Evolutionary conservation across 768 basidiomycete species (phyloP), one percentile per base, ranked within the genome.

Genomic region (Pilatotrama ljubarskyi): DNA sequence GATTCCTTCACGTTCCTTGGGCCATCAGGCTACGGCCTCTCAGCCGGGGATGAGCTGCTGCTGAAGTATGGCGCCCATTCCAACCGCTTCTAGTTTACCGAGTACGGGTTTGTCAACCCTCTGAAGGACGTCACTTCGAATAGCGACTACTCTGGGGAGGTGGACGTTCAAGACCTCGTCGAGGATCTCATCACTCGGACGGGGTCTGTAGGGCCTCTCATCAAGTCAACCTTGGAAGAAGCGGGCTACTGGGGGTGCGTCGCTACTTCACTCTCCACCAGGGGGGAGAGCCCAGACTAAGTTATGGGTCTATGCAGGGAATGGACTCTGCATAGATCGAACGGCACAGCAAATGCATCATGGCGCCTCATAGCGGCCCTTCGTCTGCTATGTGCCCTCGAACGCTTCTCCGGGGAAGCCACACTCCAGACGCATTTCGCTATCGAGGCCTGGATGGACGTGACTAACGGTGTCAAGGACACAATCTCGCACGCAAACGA

Each of bases 171-270:
- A 55, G 76, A 78, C 17, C 58, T 80, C 9, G 67, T 88, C 6
- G 81, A 85, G 60, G 66, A 68, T 17, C 55, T 87, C 50, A 82
- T 95, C 54, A 68, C 77, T 2, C 59, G 70, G 6, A 53, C 75
- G 72, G 75, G 79, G 63, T 62, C 51, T 40, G 44, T 80, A 7
- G 81, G 82, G 17, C 63, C 52, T 66, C 74, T 70, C 70, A 83
- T 90, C 73, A 81, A 79, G 65, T 74, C 77, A 5, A 66, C 82
- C 0, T 78, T 98, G 37, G 68, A 79, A 44, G 73, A 76, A 0
- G 81, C 88, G 65, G 84, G 85, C 2, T 98, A 96, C 70, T 96
- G 93, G 92, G 87, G 88, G 95, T 96, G 71, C 62, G 76, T 42
- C 44, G 17, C 13, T 51, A 22, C 58, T 52, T 59, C 59, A 32